Percentiles rank a stretch among this genome's conserved stretches.
phyloP scores from a whole-genome alignment of 179 eudicot species.

The Beta lomatogona region DNA sequence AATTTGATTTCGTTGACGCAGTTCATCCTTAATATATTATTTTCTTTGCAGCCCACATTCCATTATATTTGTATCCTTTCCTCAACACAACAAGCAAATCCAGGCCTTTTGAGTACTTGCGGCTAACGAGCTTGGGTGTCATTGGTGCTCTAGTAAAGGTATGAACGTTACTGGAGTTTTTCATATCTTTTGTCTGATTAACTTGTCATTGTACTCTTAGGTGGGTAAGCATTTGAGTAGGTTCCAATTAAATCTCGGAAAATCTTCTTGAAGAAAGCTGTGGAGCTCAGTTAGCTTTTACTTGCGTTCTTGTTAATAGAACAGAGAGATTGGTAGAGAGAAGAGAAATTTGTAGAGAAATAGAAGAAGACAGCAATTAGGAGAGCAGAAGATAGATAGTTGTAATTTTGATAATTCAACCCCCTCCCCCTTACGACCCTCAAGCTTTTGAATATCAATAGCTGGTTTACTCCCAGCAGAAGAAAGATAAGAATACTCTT shows the following conservation, averaged over 20 bases:
- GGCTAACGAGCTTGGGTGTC: slow-evolving; percentile 95
- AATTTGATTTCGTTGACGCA: background rate
- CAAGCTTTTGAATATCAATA: too few species aligned
- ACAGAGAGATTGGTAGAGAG: background rate
- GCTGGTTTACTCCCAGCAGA: too few species aligned
- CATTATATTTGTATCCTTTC: slow-evolving; percentile 91
- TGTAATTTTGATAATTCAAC: too few species aligned
- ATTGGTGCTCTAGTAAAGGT: slow-evolving; percentile 98
- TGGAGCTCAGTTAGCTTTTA: background rate
- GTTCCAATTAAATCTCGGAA: background rate
- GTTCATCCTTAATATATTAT: background rate
- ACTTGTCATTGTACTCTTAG: background rate
- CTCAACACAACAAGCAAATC: slow-evolving; percentile 96
- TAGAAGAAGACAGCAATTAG: too few species aligned
- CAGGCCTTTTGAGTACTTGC: slow-evolving; percentile 93
- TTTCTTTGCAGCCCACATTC: slow-evolving; percentile 82
- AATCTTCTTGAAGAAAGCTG: background rate
- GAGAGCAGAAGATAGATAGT: too few species aligned
- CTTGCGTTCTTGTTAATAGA: background rate
- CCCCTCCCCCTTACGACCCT: too few species aligned
- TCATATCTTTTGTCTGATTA: background rate
- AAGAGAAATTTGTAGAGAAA: too few species aligned
- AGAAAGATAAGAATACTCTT: too few species aligned
- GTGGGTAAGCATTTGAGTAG: background rate
- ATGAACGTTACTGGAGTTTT: slow-evolving; percentile 12